Conservation (phyloP, 1,139 yeast genomes). For the Debaryomycetaceae sp. region DNA sequence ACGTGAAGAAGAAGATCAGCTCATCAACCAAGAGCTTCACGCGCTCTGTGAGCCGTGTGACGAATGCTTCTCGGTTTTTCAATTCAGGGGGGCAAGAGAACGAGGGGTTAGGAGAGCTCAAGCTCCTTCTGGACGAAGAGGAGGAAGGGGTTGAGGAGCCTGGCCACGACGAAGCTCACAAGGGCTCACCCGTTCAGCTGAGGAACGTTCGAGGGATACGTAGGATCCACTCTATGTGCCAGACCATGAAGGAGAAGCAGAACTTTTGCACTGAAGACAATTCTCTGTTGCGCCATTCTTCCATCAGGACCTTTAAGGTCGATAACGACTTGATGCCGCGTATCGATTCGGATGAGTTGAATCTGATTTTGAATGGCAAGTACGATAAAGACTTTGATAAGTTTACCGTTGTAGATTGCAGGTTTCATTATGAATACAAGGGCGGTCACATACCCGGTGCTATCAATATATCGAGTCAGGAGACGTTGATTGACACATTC, state of each 20-base stretch:
- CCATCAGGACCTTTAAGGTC: constrained; percentile 44
- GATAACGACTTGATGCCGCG: constrained; percentile 72
- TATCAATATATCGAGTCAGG: constrained; percentile 68
- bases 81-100: constrained; percentile 8
- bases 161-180: constrained; percentile 1
- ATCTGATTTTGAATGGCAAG: constrained; percentile 58
- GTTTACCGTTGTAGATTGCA: constrained; percentile 71
- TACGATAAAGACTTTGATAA: constrained; percentile 56
- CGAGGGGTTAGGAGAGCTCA: constrained; percentile 6
- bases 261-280: constrained; percentile 29
- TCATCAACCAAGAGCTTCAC: constrained; percentile 17
- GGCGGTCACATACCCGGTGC: constrained; percentile 94
- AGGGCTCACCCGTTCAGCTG: constrained; percentile 7
- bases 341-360: constrained; percentile 63
- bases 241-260: constrained; percentile 39
- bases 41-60: constrained; percentile 18
- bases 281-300: constrained; percentile 37
- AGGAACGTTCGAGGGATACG: constrained; percentile 30
- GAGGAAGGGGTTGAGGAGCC: constrained; percentile 6
- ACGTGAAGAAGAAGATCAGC: constrained; percentile 19
- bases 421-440: constrained; percentile 84
- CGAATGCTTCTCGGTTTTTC: constrained; percentile 15
- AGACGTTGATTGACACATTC: constrained; percentile 56
- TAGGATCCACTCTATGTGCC: constrained; percentile 67
- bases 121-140: constrained; percentile 1